Conservation (phyloP, 495 filamentous ascomycete genomes). For the Lophiotrema nucula region DNA sequence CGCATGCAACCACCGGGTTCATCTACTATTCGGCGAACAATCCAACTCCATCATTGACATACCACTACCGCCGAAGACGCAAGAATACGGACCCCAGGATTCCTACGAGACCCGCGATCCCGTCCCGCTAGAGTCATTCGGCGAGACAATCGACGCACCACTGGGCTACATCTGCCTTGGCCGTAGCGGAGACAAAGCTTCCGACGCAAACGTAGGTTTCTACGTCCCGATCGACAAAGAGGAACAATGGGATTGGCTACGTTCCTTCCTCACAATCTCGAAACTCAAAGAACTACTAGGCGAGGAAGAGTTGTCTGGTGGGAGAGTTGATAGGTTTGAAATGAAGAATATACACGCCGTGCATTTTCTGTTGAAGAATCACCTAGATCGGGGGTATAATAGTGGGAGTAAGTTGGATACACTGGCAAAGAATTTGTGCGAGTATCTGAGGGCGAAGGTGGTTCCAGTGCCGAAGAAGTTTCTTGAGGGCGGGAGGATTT, state of each 20-base stretch:
- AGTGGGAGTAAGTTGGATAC: slow-evolving; percentile 13
- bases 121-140: slow-evolving; percentile 16
- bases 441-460: slow-evolving; percentile 15
- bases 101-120: slow-evolving; percentile 23
- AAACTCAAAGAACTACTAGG: slow-evolving; percentile 19
- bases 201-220: slow-evolving; percentile 36
- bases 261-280: slow-evolving; percentile 6
- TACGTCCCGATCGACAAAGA: slow-evolving; percentile 26
- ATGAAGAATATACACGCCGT: slow-evolving; percentile 15
- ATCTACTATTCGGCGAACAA: not conserved
- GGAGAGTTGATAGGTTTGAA: slow-evolving; percentile 18
- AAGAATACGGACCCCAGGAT: slow-evolving; percentile 4
- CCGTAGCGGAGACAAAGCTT: slow-evolving; percentile 37
- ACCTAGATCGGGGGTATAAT: slow-evolving; percentile 25
- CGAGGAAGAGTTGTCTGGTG: not conserved
- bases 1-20: slow-evolving; percentile 3
- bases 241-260: slow-evolving; percentile 24
- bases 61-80: not conserved
- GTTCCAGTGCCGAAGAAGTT: slow-evolving; percentile 22
- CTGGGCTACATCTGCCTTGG: slow-evolving; percentile 34
- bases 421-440: slow-evolving; percentile 23
- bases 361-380: slow-evolving; percentile 23
- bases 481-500: slow-evolving; percentile 19
- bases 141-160: slow-evolving; percentile 30
- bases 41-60: not conserved